Evolutionary conservation across 805 yeast genomes (phyloP).

Genomic region (Candida nanaspora): DNA sequence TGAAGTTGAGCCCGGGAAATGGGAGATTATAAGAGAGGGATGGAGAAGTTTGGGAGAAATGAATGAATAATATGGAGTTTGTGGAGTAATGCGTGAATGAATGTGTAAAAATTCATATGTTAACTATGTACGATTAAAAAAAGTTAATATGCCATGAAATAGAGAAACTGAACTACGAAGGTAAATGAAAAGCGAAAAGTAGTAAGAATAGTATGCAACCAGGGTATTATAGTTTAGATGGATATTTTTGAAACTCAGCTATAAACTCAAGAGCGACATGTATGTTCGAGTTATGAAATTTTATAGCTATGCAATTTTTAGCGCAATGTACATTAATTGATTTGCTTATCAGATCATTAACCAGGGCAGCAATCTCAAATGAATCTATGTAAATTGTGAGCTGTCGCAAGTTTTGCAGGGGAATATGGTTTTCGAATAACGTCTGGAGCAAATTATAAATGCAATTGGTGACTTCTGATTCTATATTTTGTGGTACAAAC

Average conservation of each 20-base stretch:
- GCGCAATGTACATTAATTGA: background rate
- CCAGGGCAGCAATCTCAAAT: background rate
- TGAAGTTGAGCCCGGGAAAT: constrained; percentile 32
- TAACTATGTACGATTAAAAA: no score
- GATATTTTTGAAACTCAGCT: background rate
- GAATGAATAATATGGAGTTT: constrained; percentile 11
- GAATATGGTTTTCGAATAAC: background rate
- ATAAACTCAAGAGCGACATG: background rate
- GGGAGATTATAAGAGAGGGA: constrained; percentile 60
- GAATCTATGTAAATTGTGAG: background rate
- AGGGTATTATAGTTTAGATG: background rate
- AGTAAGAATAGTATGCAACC: no score
- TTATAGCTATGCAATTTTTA: background rate
- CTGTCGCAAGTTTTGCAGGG: background rate
- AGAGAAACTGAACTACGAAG: no score
- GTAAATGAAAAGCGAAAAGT: background rate
- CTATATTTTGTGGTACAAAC: background rate
- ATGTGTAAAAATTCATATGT: no score
- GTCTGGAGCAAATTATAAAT: background rate
- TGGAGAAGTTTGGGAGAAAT: constrained; percentile 55
- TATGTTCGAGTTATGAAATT: background rate
- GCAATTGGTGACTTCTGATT: background rate
- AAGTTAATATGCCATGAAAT: no score
- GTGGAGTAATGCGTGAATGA: no score
- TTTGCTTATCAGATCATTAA: background rate